Percentiles rank a stretch among this genome's conserved stretches.
phyloP scores from a whole-genome alignment of 768 basidiomycete species.

The Lactarius indigo region DNA sequence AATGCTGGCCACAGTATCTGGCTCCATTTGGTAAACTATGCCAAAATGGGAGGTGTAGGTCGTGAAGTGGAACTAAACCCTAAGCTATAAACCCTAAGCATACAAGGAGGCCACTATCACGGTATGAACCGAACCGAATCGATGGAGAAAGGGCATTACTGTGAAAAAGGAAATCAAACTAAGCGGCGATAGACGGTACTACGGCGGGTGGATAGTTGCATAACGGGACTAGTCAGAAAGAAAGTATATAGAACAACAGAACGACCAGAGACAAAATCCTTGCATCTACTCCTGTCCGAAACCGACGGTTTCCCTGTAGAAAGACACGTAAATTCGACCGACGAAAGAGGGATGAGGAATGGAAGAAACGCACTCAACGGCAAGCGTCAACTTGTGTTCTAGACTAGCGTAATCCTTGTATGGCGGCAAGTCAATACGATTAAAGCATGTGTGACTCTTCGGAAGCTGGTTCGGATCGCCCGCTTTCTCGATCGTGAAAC shows the following conservation, averaged over 20 bases:
- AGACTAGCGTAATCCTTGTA: slow-evolving; percentile 94
- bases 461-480: slow-evolving; percentile 96
- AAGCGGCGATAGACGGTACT: background rate
- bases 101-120: background rate
- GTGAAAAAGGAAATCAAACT: background rate
- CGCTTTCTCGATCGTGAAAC: slow-evolving; percentile 98
- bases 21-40: background rate
- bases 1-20: background rate
- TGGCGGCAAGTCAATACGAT: slow-evolving; percentile 93
- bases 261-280: background rate
- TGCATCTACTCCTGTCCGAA: slow-evolving; percentile 79
- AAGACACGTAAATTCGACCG: slow-evolving; percentile 8
- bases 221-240: background rate
- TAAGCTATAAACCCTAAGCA: background rate
- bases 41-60: background rate
- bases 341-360: slow-evolving; percentile 21
- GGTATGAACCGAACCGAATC: background rate
- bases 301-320: slow-evolving; percentile 79
- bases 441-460: slow-evolving; percentile 97
- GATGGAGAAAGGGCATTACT: background rate
- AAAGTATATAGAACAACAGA: background rate
- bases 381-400: slow-evolving; percentile 92
- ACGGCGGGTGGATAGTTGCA: background rate
- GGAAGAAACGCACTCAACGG: slow-evolving; percentile 72
- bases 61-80: background rate